These are phyloP conservation scores for Tetracentron sinense DNA, from an alignment of 164 flowering plant genomes.

Conservation along the genomic window DNA sequence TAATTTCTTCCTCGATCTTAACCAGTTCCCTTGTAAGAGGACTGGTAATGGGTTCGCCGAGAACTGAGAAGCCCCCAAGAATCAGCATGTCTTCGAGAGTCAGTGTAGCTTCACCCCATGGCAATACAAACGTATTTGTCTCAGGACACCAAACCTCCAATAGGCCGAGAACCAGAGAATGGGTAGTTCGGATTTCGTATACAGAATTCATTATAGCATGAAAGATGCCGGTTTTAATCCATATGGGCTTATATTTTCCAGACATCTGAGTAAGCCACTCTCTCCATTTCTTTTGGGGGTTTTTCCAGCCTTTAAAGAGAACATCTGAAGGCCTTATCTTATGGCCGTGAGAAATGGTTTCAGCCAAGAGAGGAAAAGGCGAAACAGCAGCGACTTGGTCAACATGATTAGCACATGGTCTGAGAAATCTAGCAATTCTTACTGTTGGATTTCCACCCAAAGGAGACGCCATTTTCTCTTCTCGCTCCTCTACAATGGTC, in stretches of 20 bases:
- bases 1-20: slow-evolving; percentile 3
- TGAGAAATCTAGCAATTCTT: neutral
- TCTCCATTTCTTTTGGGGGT: slow-evolving; percentile 21
- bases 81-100: slow-evolving; percentile 36
- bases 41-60: slow-evolving; percentile 22
- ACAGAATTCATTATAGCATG: slow-evolving; percentile 26
- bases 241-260: neutral
- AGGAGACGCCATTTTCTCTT: neutral
- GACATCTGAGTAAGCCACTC: slow-evolving; percentile 29
- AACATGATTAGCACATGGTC: neutral
- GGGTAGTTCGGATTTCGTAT: neutral
- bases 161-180: slow-evolving; percentile 22
- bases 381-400: neutral
- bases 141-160: slow-evolving; percentile 26
- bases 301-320: slow-evolving; percentile 12
- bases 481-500: neutral
- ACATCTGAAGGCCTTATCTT: neutral
- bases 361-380: neutral
- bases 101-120: slow-evolving; percentile 41
- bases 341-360: neutral
- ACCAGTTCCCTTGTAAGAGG: slow-evolving; percentile 5
- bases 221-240: slow-evolving; percentile 27
- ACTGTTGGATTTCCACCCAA: neutral
- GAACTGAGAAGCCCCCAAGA: slow-evolving; percentile 31
- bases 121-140: slow-evolving; percentile 33